Evolutionary conservation across 2,329 filamentous ascomycete species (phyloP).

Genomic region (Alternaria sp.): DNA sequence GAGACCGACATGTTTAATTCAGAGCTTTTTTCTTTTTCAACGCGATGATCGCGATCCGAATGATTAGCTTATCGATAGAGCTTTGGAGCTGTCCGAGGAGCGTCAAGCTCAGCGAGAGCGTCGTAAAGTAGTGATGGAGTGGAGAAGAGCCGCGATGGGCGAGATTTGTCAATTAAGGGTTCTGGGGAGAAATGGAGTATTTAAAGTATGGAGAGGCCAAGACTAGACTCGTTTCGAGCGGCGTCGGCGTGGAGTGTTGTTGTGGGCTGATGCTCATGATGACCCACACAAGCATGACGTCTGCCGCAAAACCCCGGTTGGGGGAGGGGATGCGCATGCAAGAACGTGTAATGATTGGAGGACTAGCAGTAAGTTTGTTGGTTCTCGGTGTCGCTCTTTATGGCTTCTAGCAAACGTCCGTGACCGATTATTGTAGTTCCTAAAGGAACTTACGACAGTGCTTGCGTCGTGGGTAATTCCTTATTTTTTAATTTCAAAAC

Average conservation of each 20-base stretch:
- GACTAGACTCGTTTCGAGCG: slow-evolving; percentile 18
- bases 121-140: slow-evolving; percentile 8
- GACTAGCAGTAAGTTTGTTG: neutral
- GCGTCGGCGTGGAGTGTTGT: slow-evolving; percentile 14
- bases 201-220: slow-evolving; percentile 16
- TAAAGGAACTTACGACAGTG: neutral
- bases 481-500: neutral
- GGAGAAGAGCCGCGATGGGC: slow-evolving; percentile 21
- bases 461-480: neutral
- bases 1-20: slow-evolving; percentile 63
- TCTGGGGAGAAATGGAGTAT: slow-evolving; percentile 13
- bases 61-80: slow-evolving; percentile 21
- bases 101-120: slow-evolving; percentile 7
- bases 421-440: neutral
- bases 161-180: neutral
- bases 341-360: neutral
- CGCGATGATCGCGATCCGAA: neutral
- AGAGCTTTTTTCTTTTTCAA: neutral
- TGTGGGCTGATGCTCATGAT: slow-evolving; percentile 20
- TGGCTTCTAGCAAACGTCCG: neutral
- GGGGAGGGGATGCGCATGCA: slow-evolving; percentile 6
- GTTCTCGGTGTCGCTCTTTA: neutral
- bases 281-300: slow-evolving; percentile 27
- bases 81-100: neutral
- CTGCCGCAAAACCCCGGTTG: slow-evolving; percentile 22